phyloP scores from a whole-genome alignment of 2,329 filamentous ascomycete genomes.

The Scedosporium aurantiacum region DNA sequence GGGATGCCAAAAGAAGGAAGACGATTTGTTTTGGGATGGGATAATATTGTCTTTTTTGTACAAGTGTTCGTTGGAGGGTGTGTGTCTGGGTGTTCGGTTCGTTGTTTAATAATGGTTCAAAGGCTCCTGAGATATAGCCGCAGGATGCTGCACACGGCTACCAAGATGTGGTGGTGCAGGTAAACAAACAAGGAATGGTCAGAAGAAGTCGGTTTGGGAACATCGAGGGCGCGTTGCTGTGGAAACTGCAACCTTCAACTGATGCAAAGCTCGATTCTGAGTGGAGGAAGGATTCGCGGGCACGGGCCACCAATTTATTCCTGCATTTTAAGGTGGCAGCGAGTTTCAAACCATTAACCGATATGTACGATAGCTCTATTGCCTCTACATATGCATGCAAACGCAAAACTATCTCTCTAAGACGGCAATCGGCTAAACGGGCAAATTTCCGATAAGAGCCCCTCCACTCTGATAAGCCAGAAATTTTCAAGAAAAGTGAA shows the following conservation, averaged over 20 bases:
- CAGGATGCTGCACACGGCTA: not conserved
- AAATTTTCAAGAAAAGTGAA: slow-evolving; percentile 2
- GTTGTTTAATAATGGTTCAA: slow-evolving; percentile 5
- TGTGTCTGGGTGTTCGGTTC: not conserved
- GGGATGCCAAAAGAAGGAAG: not conserved
- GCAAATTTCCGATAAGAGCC: not conserved
- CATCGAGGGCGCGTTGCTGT: not conserved
- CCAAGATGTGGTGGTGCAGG: not conserved
- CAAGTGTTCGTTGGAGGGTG: not conserved
- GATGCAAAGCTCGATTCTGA: not conserved
- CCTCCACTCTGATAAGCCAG: slow-evolving; percentile 5
- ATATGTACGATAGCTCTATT: not conserved
- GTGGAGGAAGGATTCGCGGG: not conserved
- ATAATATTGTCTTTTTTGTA: not conserved
- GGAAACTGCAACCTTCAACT: not conserved
- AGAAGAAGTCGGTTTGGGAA: not conserved
- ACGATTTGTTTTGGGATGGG: not conserved
- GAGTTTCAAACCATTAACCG: not conserved
- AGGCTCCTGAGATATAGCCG: not conserved
- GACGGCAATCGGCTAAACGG: not conserved
- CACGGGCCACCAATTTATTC: not conserved
- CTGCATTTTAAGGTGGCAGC: not conserved
- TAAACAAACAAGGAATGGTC: slow-evolving; percentile 6
- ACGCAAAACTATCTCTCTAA: not conserved
- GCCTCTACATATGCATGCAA: not conserved